Evolutionary conservation across 352 stramenopile species (phyloP).

Genomic region (Stramenopiles sp.): DNA sequence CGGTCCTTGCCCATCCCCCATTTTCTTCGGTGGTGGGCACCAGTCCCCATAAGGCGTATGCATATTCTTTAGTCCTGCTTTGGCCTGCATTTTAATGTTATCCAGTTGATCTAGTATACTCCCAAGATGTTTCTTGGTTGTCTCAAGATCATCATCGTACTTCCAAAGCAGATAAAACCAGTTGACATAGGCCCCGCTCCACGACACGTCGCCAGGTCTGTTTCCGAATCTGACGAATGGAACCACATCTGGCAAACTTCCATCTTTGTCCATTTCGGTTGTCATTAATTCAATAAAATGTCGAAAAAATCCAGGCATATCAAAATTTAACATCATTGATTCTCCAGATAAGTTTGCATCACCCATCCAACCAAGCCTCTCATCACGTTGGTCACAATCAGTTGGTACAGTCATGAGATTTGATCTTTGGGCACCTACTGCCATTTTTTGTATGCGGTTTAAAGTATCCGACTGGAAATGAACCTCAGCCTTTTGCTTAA

Average conservation of each 20-base stretch:
- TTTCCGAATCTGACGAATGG: constrained; percentile 15
- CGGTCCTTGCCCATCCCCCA: constrained; percentile 10
- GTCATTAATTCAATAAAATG: constrained; percentile 20
- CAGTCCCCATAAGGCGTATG: constrained; percentile 22
- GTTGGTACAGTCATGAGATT: constrained; percentile 26
- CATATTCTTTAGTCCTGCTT: constrained; percentile 22
- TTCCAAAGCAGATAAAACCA: constrained; percentile 18
- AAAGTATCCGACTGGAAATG: too few relatives aligned
- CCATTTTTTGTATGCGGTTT: constrained; percentile 23
- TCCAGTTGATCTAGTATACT: constrained; percentile 18
- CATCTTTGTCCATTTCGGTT: constrained; percentile 18
- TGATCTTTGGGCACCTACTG: constrained; percentile 17
- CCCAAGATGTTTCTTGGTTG: constrained; percentile 16
- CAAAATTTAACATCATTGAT: constrained; percentile 21
- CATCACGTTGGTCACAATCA: constrained; percentile 25
- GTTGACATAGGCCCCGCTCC: constrained; percentile 21
- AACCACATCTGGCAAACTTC: constrained; percentile 19
- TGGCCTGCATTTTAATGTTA: constrained; percentile 17
- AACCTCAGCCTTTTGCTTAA: too few relatives aligned
- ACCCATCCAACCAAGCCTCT: constrained; percentile 23
- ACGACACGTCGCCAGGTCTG: constrained; percentile 19
- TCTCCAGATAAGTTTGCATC: constrained; percentile 23
- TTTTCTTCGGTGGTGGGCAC: constrained; percentile 15
- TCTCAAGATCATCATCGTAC: constrained; percentile 9
- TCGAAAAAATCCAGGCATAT: constrained; percentile 21